Evolutionary conservation across 129 eudicot genomes (phyloP), one percentile per base, ranked within the genome.

Genomic region (Ambrosia artemisiifolia): DNA sequence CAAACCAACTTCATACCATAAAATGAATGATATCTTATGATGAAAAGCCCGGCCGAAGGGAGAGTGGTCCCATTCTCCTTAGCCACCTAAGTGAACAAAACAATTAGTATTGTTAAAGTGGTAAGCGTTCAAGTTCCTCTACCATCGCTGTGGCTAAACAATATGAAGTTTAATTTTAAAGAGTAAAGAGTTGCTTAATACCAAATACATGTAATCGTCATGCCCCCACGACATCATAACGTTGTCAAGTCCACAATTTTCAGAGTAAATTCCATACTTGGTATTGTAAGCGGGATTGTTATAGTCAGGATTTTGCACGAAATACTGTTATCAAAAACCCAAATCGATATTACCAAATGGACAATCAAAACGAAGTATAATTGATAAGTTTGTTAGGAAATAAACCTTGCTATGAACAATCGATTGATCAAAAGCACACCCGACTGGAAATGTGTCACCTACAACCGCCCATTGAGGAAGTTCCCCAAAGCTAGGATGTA

Each of bases 401-500:
- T 7, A 49, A 44, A 92, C 97, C 98, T 87, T 93, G 80, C 80
- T 83, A 65, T 93, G 96, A 56, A 93, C 95, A 50, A 90, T 80
- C 32, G 98, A 90, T 63, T 79, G 80, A 46, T 90, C 88, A 34
- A 90, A 90, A 24, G 95, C 98, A 81, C 95, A 90, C 24, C 98
- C 96, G 11, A 93, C 92, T 0, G 98, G 98, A 81, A 36, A 93
- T 11, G 96, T 93, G 73, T 87, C 98, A 60, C 92, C 96, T 7
- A 90, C 98, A 81, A 89, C 96, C 30, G 96, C 96, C 98, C 98
- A 89, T 69, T 93, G 98, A 70, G 96, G 98, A 67, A 93, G 96
- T 73, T 72, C 87, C 14, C 98, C 96, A 71, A 90, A 93, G 66
- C 80, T 75, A 49, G 95, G 96, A 81, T 34, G 95, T 53, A 83